Conservation (phyloP, 495 filamentous ascomycete species). For the Tuber brumale region DNA sequence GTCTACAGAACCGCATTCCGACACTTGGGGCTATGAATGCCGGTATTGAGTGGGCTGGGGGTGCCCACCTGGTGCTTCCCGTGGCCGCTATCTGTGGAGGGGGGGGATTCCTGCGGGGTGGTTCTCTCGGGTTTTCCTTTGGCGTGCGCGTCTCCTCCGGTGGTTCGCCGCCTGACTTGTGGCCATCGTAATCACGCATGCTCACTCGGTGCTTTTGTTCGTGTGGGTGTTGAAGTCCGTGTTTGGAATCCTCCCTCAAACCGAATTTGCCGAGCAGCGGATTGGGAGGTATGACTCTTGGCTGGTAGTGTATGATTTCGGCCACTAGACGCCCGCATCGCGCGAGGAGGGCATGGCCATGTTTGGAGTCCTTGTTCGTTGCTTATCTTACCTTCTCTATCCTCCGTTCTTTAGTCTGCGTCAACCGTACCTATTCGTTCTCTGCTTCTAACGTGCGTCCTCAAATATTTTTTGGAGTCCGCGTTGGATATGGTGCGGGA, state of each 20-base stretch:
- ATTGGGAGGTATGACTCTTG: neutral
- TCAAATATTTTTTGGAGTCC: neutral
- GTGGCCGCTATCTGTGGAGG: neutral
- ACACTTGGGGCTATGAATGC: neutral
- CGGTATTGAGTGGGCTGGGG: neutral
- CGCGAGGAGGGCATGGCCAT: neutral
- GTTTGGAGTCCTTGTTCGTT: neutral
- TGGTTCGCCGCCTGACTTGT: neutral
- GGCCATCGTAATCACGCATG: neutral
- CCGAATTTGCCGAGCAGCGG: neutral
- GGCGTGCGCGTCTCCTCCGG: too few species aligned
- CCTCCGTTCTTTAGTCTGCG: neutral
- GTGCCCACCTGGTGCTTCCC: neutral
- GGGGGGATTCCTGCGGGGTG: too few species aligned
- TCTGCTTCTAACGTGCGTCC: neutral
- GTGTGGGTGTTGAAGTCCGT: neutral
- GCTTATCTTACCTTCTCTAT: neutral
- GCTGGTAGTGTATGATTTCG: neutral
- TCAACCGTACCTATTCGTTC: neutral
- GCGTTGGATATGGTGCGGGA: too few species aligned
- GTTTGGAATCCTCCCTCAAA: neutral
- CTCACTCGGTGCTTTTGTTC: neutral
- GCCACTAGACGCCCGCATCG: neutral
- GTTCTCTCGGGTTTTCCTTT: neutral
- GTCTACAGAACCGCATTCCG: neutral